Percentiles rank a stretch among this genome's conserved stretches.
Evolutionary conservation across 2,329 filamentous ascomycete genomes (phyloP).

Genomic region (Cladosporium sp.): DNA sequence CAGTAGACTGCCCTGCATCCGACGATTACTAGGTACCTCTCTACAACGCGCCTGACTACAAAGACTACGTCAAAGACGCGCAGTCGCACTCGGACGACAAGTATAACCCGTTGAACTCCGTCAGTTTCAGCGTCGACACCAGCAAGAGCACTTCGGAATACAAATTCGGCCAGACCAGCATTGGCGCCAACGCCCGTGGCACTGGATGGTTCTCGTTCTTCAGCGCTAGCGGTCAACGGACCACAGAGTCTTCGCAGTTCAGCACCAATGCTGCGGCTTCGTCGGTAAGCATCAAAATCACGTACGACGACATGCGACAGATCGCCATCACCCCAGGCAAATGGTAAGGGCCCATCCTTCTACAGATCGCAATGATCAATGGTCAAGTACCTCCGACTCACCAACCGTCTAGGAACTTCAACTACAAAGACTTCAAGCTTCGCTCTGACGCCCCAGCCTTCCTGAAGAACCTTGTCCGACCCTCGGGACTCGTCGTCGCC

Average conservation of each 20-base stretch:
- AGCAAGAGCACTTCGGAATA: not conserved
- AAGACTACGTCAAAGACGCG: constrained; percentile 2
- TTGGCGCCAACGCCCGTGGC: not conserved
- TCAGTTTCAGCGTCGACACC: not conserved
- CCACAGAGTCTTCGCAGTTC: not conserved
- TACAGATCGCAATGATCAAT: not conserved
- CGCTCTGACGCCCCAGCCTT: not conserved
- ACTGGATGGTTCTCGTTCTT: constrained; percentile 1
- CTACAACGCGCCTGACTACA: not conserved
- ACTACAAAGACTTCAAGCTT: not conserved
- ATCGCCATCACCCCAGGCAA: not conserved
- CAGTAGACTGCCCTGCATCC: not conserved
- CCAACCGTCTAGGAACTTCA: not conserved
- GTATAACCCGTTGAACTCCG: not conserved
- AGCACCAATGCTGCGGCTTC: not conserved
- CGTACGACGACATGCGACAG: not conserved
- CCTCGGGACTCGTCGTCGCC: not conserved
- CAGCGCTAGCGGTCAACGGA: not conserved
- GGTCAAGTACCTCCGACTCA: too few species aligned
- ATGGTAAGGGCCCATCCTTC: not conserved
- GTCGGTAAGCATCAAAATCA: not conserved
- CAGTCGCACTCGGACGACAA: not conserved
- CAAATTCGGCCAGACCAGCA: not conserved
- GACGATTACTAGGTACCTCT: not conserved
- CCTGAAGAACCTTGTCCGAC: not conserved